Percentiles rank a stretch among this genome's conserved stretches.
These are phyloP conservation scores for Eimeria praecox DNA, from an alignment of 169 alveolate genomes.

Conservation along the genomic window DNA sequence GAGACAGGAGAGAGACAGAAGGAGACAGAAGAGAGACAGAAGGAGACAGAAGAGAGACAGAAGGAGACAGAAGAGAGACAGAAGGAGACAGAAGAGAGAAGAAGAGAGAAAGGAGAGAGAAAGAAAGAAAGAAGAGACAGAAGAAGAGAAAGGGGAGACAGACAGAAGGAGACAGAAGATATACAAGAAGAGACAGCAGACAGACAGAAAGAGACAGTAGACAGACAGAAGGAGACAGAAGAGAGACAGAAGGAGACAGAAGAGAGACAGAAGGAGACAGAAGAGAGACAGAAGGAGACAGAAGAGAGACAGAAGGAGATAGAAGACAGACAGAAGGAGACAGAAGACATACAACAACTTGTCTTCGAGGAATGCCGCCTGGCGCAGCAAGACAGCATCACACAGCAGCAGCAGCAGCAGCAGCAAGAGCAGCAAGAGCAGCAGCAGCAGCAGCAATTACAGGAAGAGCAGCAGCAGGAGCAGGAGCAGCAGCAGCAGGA, in stretches of 20 bases:
- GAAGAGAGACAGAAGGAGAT: background rate
- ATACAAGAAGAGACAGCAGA: background rate
- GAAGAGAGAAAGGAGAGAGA: background rate
- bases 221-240: background rate
- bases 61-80: background rate
- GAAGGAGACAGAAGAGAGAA: background rate
- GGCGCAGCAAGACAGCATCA: background rate
- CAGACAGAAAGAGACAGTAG: background rate
- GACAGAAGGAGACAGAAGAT: background rate
- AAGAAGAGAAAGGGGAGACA: background rate
- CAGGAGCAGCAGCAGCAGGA: background rate
- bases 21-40: background rate
- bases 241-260: constrained; percentile 1
- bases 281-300: background rate
- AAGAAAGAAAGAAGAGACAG: background rate
- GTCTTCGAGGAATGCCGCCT: too few relatives aligned
- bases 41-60: background rate
- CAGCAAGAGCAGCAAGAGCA: background rate
- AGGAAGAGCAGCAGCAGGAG: background rate
- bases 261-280: background rate
- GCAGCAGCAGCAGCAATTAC: background rate
- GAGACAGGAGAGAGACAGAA: background rate
- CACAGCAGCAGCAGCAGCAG: constrained; percentile 15
- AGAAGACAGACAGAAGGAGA: background rate
- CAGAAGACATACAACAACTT: background rate